phyloP scores from a whole-genome alignment of 805 yeast species.

The Helenozyma rhizophorensis region DNA sequence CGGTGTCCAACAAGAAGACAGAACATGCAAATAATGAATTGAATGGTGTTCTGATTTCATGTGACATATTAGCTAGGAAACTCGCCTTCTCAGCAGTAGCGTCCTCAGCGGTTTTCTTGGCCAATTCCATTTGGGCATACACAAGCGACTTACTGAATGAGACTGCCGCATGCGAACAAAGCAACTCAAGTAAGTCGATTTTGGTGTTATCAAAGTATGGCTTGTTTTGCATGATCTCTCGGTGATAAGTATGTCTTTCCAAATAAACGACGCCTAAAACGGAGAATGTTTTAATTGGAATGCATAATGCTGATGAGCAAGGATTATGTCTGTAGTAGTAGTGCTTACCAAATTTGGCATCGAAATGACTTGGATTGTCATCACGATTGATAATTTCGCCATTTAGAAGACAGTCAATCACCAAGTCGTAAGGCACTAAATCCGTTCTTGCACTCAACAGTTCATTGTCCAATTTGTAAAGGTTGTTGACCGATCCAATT shows the following conservation, averaged over 20 bases:
- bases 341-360: slow-evolving; percentile 32
- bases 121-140: slow-evolving; percentile 44
- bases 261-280: slow-evolving; percentile 45
- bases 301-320: slow-evolving; percentile 36
- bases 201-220: slow-evolving; percentile 24
- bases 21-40: slow-evolving; percentile 48
- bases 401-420: slow-evolving; percentile 34
- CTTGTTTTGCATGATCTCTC: slow-evolving; percentile 2
- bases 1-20: slow-evolving; percentile 46
- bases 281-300: slow-evolving; percentile 41
- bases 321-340: slow-evolving; percentile 33
- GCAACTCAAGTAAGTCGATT: slow-evolving; percentile 36
- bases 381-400: slow-evolving; percentile 34
- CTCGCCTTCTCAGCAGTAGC: slow-evolving; percentile 54
- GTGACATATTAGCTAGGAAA: slow-evolving; percentile 52
- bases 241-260: slow-evolving; percentile 20
- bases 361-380: slow-evolving; percentile 29
- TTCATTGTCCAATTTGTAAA: slow-evolving; percentile 25
- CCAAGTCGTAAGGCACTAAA: slow-evolving; percentile 38
- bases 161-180: slow-evolving; percentile 51
- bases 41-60: slow-evolving; percentile 54
- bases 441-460: slow-evolving; percentile 37
- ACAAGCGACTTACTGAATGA: slow-evolving; percentile 45
- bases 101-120: slow-evolving; percentile 43
- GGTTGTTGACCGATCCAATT: slow-evolving; percentile 23